Base-by-base conservation (phyloP, 495 filamentous ascomycete genomes). In the Aspergillus ostianus region DNA sequence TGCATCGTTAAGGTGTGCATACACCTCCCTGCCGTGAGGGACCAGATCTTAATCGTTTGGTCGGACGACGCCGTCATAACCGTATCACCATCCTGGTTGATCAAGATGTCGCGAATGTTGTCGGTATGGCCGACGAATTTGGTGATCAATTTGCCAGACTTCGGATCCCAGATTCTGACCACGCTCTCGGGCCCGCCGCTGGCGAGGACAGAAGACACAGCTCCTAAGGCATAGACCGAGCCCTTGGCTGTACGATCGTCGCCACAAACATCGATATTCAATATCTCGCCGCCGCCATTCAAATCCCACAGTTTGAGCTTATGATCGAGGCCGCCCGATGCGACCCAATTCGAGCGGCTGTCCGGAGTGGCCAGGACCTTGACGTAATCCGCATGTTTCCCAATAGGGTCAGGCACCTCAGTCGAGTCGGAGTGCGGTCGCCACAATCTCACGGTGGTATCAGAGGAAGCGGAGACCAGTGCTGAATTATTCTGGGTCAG, bases 1-100 rank as follows among this genome's bases (percentile, higher is more conserved):
- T 98, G 94, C 94, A 98, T 98, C 17, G 92, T 97, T 55, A 98
- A 80, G 5, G 95, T 98, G 74, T 97, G 90, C 88, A 97, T 90
- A 79, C 94, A 98, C 59, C 94, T 83, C 41, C 93, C 94, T 12
- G 91, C 93, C 2, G 91, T 92, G 50, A 97, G 84, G 51, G 92
- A 97, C 94, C 94, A 98, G 21, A 98, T 85, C 73, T 98, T 98
- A 75, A 98, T 87, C 0, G 94, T 97, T 71, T 94, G 91, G 70
- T 98, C 94, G 2, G 94, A 95, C 52, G 92, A 97, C 4, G 92
- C 95, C 0, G 92, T 96, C 84, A 98, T 85, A 52, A 98, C 89
- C 32, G 86, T 93, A 71, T 96, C 91, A 9, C 90, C 92, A 56
- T 89, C 84, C 65, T 93, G 84, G 62, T 89, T 96, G 65, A 98